Percentiles rank a stretch among this genome's conserved stretches.
These are phyloP conservation scores for Russula sp. DNA, from an alignment of 768 basidiomycete genomes.

Conservation along the genomic window DNA sequence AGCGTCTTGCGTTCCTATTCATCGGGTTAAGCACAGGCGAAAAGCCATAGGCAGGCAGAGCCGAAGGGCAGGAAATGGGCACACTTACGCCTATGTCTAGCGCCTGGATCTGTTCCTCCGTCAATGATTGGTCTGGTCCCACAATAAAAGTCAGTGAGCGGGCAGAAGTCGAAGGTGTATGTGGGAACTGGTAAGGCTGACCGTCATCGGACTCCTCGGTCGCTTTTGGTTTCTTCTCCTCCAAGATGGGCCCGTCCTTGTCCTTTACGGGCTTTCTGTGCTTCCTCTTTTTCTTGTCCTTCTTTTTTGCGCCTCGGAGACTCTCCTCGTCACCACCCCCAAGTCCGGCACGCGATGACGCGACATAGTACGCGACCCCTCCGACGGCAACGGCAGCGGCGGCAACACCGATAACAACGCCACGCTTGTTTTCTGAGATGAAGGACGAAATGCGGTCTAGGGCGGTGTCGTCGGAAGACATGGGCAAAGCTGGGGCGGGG, in stretches of 20 bases:
- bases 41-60: not conserved
- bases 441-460: slow-evolving; percentile 66
- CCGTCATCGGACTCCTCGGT: slow-evolving; percentile 36
- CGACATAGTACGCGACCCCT: slow-evolving; percentile 73
- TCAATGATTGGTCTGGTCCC: slow-evolving; percentile 45
- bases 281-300: slow-evolving; percentile 52
- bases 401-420: slow-evolving; percentile 67
- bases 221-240: slow-evolving; percentile 58
- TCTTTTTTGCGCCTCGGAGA: slow-evolving; percentile 42
- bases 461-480: slow-evolving; percentile 40
- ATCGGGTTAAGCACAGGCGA: not conserved
- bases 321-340: slow-evolving; percentile 30
- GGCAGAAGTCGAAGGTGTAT: not conserved
- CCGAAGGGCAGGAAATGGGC: not conserved
- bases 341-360: slow-evolving; percentile 47
- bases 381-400: slow-evolving; percentile 69
- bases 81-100: slow-evolving; percentile 57
- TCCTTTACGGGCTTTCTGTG: slow-evolving; percentile 50
- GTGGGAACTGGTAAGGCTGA: slow-evolving; percentile 14
- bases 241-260: slow-evolving; percentile 71
- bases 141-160: slow-evolving; percentile 18
- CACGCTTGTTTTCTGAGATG: slow-evolving; percentile 74
- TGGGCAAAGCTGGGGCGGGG: slow-evolving; percentile 23
- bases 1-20: slow-evolving; percentile 59
- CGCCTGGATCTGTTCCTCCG: slow-evolving; percentile 53